Conservation (phyloP, 805 yeast genomes). For the Pichia scutulata region DNA sequence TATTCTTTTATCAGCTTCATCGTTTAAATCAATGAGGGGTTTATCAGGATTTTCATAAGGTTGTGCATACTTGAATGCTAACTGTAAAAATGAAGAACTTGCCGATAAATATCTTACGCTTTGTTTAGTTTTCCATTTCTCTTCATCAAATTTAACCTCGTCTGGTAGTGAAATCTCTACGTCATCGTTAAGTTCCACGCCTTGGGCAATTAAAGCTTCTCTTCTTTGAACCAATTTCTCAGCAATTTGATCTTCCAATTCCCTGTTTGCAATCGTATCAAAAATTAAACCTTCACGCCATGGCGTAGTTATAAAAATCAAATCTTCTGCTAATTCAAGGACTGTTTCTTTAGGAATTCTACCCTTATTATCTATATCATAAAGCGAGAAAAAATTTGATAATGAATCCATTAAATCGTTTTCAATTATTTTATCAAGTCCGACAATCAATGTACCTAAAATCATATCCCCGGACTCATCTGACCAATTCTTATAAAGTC, state of each 20-base stretch:
- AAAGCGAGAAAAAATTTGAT: conserved; percentile 71
- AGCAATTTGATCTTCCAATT: conserved; percentile 61
- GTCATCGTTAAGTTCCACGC: conserved; percentile 25
- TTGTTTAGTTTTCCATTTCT: conserved; percentile 53
- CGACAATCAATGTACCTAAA: conserved; percentile 62
- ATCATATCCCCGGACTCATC: conserved; percentile 52
- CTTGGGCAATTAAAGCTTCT: conserved; percentile 24
- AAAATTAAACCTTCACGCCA: conserved; percentile 68
- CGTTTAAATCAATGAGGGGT: conserved; percentile 36
- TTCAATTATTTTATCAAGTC: conserved; percentile 62
- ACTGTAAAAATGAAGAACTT: conserved; percentile 75
- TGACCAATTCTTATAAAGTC: conserved; percentile 67
- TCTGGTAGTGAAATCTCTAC: conserved; percentile 42
- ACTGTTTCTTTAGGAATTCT: conserved; percentile 72
- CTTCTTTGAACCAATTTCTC: conserved; percentile 46
- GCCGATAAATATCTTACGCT: conserved; percentile 79
- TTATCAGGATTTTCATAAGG: conserved; percentile 45
- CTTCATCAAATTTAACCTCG: conserved; percentile 56
- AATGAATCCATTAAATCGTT: conserved; percentile 72
- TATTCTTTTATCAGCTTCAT: conserved; percentile 23
- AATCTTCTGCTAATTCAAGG: conserved; percentile 78
- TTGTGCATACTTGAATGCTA: conserved; percentile 86
- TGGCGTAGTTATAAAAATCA: conserved; percentile 74
- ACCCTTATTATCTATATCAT: conserved; percentile 53
- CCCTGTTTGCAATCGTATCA: conserved; percentile 55